Percentiles rank a stretch among this genome's conserved stretches.
phyloP scores from a whole-genome alignment of 768 basidiomycete species.

The Tulasnella sp. region DNA sequence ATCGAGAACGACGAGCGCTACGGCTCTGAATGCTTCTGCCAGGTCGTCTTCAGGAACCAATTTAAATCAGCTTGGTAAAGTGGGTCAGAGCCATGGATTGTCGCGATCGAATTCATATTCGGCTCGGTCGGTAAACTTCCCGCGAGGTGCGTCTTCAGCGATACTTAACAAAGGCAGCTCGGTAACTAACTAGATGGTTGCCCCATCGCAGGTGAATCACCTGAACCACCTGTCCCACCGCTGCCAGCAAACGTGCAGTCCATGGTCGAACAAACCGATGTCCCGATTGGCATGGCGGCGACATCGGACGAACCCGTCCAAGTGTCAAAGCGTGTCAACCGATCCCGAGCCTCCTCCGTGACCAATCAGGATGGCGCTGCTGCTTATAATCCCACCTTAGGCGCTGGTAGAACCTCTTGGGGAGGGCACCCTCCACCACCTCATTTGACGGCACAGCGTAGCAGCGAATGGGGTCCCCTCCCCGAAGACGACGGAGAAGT shows the following conservation, averaged over 20 bases:
- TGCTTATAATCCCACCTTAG: not conserved
- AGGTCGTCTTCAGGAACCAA: slow-evolving; percentile 28
- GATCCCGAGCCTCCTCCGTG: slow-evolving; percentile 30
- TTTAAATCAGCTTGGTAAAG: not conserved
- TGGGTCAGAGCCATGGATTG: not conserved
- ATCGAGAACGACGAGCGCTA: slow-evolving; percentile 16
- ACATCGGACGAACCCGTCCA: slow-evolving; percentile 23
- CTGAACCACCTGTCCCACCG: slow-evolving; percentile 30
- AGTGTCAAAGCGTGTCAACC: not conserved
- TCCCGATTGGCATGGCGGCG: slow-evolving; percentile 26
- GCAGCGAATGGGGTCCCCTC: slow-evolving; percentile 30
- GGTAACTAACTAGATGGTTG: not conserved
- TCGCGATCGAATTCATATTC: slow-evolving; percentile 25
- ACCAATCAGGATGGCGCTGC: not conserved
- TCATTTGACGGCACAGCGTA: not conserved
- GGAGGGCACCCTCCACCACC: slow-evolving; percentile 17
- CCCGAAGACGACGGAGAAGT: slow-evolving; percentile 25
- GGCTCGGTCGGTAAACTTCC: not conserved
- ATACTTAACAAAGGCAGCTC: not conserved
- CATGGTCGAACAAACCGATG: not conserved
- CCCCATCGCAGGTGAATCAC: slow-evolving; percentile 11
- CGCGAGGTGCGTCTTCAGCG: not conserved
- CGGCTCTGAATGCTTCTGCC: slow-evolving; percentile 21
- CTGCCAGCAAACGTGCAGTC: not conserved
- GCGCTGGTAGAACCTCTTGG: slow-evolving; percentile 14